Evolutionary conservation across 192 early-diverging fungal genomes (phyloP).

Genomic region (Spizellomyces sp.): DNA sequence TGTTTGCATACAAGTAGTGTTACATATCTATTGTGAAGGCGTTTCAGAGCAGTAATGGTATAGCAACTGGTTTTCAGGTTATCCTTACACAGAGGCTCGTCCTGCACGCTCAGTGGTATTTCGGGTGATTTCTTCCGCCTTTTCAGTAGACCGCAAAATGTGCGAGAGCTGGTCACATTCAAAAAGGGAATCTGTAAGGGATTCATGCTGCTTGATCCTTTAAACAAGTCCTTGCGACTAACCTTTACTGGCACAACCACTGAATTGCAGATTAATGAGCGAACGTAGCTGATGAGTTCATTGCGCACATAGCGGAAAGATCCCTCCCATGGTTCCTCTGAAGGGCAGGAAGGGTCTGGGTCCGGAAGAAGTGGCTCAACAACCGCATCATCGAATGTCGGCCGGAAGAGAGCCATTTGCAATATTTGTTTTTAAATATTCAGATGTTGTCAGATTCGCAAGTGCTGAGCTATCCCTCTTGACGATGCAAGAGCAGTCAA

Average conservation of each 20-base stretch:
- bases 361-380: not conserved
- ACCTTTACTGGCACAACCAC: conserved; percentile 7
- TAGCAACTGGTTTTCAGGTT: not conserved
- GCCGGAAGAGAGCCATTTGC: not conserved
- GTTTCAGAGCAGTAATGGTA: not conserved
- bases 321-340: not conserved
- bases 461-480: too few species aligned
- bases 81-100: not conserved
- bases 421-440: too few species aligned
- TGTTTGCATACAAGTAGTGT: conserved; percentile 18
- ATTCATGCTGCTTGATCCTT: not conserved
- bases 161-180: not conserved
- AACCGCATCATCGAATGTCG: not conserved
- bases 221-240: not conserved
- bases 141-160: not conserved
- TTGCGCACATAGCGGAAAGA: not conserved
- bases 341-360: not conserved
- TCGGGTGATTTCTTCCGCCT: not conserved
- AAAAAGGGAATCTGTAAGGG: too few species aligned
- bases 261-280: not conserved
- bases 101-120: not conserved
- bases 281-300: not conserved
- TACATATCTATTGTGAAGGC: not conserved
- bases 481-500: too few species aligned
- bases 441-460: too few species aligned